phyloP scores from a whole-genome alignment of 2,329 filamentous ascomycete genomes.

The Delphinella strobiligena region DNA sequence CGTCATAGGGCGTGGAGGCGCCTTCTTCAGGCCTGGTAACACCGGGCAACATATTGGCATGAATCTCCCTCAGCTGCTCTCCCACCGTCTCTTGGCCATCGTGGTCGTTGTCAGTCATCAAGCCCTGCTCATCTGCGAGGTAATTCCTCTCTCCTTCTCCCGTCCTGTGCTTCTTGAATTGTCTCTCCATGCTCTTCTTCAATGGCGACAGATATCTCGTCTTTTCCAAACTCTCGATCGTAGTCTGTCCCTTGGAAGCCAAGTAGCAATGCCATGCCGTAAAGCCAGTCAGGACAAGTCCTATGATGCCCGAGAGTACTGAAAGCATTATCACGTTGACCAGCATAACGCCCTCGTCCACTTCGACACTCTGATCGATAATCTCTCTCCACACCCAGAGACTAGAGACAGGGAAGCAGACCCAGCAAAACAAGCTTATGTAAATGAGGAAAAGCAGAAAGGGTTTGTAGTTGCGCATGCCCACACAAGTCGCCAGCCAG shows the following conservation, averaged over 20 bases:
- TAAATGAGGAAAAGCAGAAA: constrained; percentile 90
- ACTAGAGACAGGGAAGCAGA: constrained; percentile 63
- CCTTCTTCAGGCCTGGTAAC: constrained; percentile 74
- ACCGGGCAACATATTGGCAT: constrained; percentile 69
- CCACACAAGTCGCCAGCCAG: constrained; percentile 93
- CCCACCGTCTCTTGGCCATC: constrained; percentile 25
- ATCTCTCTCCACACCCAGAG: constrained; percentile 82
- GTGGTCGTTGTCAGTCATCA: not conserved
- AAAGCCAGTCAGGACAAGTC: constrained; percentile 77
- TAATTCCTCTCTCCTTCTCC: constrained; percentile 6
- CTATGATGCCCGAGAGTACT: constrained; percentile 82
- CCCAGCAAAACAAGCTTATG: constrained; percentile 73
- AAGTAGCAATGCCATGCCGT: constrained; percentile 85
- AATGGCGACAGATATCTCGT: constrained; percentile 82
- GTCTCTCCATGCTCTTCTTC: constrained; percentile 55
- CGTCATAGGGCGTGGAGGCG: constrained; percentile 35
- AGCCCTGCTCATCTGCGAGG: constrained; percentile 10
- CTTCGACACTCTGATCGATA: constrained; percentile 49
- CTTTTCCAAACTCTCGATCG: constrained; percentile 92
- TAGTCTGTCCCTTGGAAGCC: constrained; percentile 69
- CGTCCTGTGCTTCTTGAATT: constrained; percentile 33
- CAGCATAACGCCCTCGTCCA: constrained; percentile 62
- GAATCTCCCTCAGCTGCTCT: constrained; percentile 69
- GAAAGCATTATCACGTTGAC: constrained; percentile 84
- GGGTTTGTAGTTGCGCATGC: constrained; percentile 86